Base-by-base conservation (phyloP, 169 alveolate species). In the Theileria equi region DNA sequence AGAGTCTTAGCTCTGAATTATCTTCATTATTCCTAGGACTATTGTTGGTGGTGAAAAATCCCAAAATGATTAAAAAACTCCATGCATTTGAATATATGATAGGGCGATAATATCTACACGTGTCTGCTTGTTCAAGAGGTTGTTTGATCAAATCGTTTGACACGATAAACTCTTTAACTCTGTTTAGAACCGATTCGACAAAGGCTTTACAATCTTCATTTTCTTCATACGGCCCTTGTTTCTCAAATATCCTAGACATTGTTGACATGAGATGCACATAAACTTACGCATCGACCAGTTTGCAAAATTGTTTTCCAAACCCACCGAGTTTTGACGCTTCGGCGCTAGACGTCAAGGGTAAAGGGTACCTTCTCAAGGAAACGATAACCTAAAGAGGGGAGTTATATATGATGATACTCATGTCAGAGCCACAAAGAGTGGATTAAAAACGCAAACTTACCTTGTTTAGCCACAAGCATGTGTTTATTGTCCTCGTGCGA, bases 271-370 rank as follows among this genome's bases (percentile, higher is more conserved):
- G 10, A 13, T 10, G 17, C 5, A 29, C 3, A n/a, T 1, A 7
- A n/a, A 64, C 66, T 11, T 66, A 74, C 84, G 28, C 35, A 19
- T 64, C 59, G n/a, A 74, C 41, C 34, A 10, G 35, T 31, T 41
- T 64, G 45, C 49, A 17, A 19, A 62, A 48, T 16, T 45, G 40
- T n/a, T 36, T 67, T 4, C 91, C 91, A 17, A 85, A 82, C 31
- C 91, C 91, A 23, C 81, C 70, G 38, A 85, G 35, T 44, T 34
- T 76, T 50, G 32, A 53, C 5, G 85, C 86, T 26, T 80, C 89
- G 2, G 62, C 64, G 26, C 74, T 17, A 59, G 45, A 58, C 23
- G 53, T 44, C 40, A 85, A 73, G 19, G 91, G 91, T 43, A 80
- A 35, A 11, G 91, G 91, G 48, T 85, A 81, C 44, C 71, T 55